These are phyloP conservation scores for Fonsecaea multimorphosa DNA, from an alignment of 2,329 filamentous ascomycete genomes.

Conservation along the genomic window DNA sequence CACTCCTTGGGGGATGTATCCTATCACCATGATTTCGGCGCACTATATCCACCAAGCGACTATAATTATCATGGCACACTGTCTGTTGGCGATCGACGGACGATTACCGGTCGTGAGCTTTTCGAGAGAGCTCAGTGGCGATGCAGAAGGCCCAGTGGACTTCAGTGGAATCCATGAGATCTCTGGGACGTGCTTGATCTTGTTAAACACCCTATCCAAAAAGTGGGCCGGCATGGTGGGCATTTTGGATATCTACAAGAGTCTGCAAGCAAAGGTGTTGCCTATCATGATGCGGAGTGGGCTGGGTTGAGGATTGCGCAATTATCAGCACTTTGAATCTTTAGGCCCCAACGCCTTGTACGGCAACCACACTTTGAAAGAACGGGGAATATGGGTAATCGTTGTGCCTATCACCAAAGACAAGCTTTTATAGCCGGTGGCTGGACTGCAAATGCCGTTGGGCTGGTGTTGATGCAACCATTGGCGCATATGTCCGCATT, in stretches of 20 bases:
- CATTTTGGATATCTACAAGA: conserved; percentile 40
- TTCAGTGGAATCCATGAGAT: conserved; percentile 40
- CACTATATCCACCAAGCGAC: conserved; percentile 45
- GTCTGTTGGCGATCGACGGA: conserved; percentile 42
- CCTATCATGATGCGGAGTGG: conserved; percentile 37
- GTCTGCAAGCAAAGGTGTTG: conserved; percentile 39
- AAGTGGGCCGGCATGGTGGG: conserved; percentile 41
- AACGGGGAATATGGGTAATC: neutral
- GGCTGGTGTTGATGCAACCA: conserved; percentile 3
- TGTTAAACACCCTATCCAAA: conserved; percentile 39
- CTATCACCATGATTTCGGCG: conserved; percentile 43
- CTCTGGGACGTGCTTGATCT: conserved; percentile 38
- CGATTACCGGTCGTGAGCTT: conserved; percentile 38
- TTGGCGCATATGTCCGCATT: neutral
- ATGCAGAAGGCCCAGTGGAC: conserved; percentile 37
- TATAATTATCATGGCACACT: conserved; percentile 43
- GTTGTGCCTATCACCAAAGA: conserved; percentile 2
- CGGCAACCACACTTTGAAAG: neutral
- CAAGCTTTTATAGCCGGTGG: conserved; percentile 4
- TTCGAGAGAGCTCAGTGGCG: conserved; percentile 33
- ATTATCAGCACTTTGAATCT: neutral
- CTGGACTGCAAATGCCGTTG: conserved; percentile 1
- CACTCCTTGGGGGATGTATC: conserved; percentile 42
- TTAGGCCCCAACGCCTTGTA: neutral
- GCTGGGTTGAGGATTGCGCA: conserved; percentile 18